phyloP scores from a whole-genome alignment of 2,329 filamentous ascomycete genomes.

The Furcasterigmium sp. region DNA sequence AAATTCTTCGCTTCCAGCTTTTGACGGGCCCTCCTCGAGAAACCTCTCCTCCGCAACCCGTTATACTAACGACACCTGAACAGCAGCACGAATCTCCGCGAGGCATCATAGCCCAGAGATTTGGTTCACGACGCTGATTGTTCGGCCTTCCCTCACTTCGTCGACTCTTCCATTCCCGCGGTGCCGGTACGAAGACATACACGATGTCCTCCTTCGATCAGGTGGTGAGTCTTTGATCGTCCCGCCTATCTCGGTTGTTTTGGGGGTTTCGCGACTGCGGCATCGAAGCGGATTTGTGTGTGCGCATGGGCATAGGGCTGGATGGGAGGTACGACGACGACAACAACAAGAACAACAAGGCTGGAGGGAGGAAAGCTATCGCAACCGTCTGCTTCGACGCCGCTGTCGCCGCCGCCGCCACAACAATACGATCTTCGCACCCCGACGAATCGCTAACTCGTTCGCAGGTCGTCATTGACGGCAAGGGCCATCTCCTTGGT shows the following conservation, averaged over 20 bases:
- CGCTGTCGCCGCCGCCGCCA: background rate
- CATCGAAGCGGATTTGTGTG: background rate
- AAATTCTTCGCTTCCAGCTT: slow-evolving; percentile 15
- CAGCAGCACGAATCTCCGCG: slow-evolving; percentile 13
- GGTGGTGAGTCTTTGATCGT: slow-evolving; percentile 53
- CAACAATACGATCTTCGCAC: background rate
- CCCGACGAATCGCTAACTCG: slow-evolving; percentile 20
- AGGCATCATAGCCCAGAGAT: slow-evolving; percentile 15
- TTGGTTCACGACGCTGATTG: slow-evolving; percentile 11
- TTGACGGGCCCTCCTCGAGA: slow-evolving; percentile 13
- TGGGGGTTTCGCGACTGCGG: background rate
- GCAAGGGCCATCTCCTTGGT: slow-evolving; percentile 99
- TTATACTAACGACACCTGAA: slow-evolving; percentile 14
- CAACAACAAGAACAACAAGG: background rate
- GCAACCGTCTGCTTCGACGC: background rate
- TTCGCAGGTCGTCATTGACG: slow-evolving; percentile 91
- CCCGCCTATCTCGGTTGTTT: background rate
- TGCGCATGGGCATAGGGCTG: background rate
- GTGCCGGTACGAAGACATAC: slow-evolving; percentile 26
- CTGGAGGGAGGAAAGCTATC: too few species aligned
- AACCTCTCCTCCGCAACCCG: slow-evolving; percentile 10
- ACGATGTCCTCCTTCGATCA: slow-evolving; percentile 67
- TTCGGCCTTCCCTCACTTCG: slow-evolving; percentile 9
- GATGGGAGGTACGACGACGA: background rate
- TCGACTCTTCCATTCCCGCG: slow-evolving; percentile 10